Evolutionary conservation across 805 yeast genomes (phyloP), one percentile per base, ranked within the genome.

Genomic region (Pichia cephalocereana): DNA sequence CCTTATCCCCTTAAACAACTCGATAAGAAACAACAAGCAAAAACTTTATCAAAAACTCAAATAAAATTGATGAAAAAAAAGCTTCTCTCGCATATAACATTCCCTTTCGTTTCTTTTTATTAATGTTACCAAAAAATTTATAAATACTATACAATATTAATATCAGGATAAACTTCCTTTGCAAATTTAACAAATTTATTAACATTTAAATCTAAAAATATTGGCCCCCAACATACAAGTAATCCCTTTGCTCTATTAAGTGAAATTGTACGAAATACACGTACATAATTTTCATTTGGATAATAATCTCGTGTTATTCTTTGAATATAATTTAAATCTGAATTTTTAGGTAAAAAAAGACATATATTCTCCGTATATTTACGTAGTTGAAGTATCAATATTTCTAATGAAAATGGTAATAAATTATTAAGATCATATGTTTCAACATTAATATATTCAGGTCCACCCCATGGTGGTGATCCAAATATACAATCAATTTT

Each of bases 381-480:
- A 31, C 67, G 55, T 48, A 79, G 60, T 14, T 70, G 70, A 14
- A 45, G 44, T 27, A 82, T 60, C 10, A 82, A 56, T 32, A 64
- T 61, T 27, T 70, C 67, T 12, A 83, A 52, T 4, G 68, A 62
- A 44, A 78, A 63, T 0, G 88, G 87, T 40, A 63, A 53, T 53
- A 75, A 17, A 27, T 51, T 61, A 12, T 61, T 53, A 38, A 82
- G 60, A 54, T 81, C 78, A 60, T 73, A 82, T 4, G 54, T 52
- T n/a, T 46, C 47, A 18, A 62, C 63, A 17, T 63, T 54, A 46
- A 67, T 63, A 60, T 85, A 86, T 3, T 66, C 60, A 0, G 86
- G 83, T 0, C 95, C 95, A 32, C 91, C 93, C 95, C 93, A 86
- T 1, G 93, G 93, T 1, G 93, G 93, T 2, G 90, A 82, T 23